Evolutionary conservation across 2,329 filamentous ascomycete species (phyloP).

Genomic region (Hymenoscyphus fraxineus): DNA sequence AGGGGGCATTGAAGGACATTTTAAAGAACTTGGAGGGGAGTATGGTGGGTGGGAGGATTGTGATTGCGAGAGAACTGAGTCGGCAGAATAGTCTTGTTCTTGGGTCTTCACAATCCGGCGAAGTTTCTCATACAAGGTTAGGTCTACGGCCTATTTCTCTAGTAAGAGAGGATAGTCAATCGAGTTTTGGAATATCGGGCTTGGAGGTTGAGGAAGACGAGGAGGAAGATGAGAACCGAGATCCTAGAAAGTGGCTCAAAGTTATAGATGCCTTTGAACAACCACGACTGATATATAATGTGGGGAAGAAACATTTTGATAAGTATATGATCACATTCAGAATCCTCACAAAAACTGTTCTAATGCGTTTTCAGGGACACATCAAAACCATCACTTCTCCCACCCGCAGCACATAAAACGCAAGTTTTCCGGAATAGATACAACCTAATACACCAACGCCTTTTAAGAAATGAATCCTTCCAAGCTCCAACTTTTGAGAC

Average conservation of each 20-base stretch:
- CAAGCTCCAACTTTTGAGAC: slow-evolving; percentile 73
- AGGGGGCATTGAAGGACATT: slow-evolving; percentile 73
- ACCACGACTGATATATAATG: slow-evolving; percentile 73
- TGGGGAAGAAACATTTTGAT: slow-evolving; percentile 86
- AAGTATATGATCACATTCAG: slow-evolving; percentile 47
- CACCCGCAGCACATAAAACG: slow-evolving; percentile 76
- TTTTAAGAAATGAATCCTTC: slow-evolving; percentile 90
- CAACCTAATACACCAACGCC: slow-evolving; percentile 84
- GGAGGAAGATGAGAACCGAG: slow-evolving; percentile 52
- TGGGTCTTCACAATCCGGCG: slow-evolving; percentile 49
- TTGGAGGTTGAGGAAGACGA: slow-evolving; percentile 52
- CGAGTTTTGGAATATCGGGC: slow-evolving; percentile 61
- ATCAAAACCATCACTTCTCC: slow-evolving; percentile 66
- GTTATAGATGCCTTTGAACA: slow-evolving; percentile 82
- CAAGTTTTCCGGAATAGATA: slow-evolving; percentile 84
- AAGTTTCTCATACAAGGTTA: slow-evolving; percentile 52
- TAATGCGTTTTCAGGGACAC: slow-evolving; percentile 45
- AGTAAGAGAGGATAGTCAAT: slow-evolving; percentile 57
- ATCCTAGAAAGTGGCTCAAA: slow-evolving; percentile 79
- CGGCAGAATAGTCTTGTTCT: slow-evolving; percentile 64
- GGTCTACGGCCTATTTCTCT: slow-evolving; percentile 49
- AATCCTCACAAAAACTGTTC: neutral
- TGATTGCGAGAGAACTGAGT: slow-evolving; percentile 51
- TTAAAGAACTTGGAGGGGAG: slow-evolving; percentile 79
- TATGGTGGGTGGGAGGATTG: slow-evolving; percentile 79